phyloP scores from a whole-genome alignment of 352 stramenopile genomes.

The Globisporangium acanthophoron region DNA sequence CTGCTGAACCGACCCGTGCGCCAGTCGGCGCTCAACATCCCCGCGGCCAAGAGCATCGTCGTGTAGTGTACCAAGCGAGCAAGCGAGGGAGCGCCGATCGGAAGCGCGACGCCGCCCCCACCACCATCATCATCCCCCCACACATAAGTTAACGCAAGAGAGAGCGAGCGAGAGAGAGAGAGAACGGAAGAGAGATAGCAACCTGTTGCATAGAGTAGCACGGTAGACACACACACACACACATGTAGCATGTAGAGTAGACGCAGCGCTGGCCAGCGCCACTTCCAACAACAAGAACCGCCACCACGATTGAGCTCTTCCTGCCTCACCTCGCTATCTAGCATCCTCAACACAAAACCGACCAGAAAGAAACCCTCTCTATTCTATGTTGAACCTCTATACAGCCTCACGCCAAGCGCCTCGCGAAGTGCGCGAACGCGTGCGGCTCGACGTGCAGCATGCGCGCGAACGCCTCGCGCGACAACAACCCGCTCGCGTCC shows the following conservation, averaged over 20 bases:
- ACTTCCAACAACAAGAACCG: too few relatives aligned
- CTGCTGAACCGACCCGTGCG: constrained; percentile 70
- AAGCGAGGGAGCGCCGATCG: not conserved
- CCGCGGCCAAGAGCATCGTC: constrained; percentile 62
- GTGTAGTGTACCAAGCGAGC: constrained; percentile 22
- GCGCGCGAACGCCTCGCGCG: constrained; percentile 32
- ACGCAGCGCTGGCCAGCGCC: not conserved
- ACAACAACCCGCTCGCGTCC: constrained; percentile 28
- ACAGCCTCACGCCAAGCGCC: constrained; percentile 15
- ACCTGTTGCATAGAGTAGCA: not conserved
- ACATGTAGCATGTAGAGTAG: not conserved
- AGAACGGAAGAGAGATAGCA: not conserved
- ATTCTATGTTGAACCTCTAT: not conserved
- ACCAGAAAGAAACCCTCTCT: too few relatives aligned
- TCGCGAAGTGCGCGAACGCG: constrained; percentile 48
- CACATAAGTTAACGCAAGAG: too few relatives aligned
- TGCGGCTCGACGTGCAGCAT: constrained; percentile 45
- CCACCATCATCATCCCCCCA: too few relatives aligned
- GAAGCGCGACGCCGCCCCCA: not conserved
- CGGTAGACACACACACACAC: not conserved
- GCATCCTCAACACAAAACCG: too few relatives aligned
- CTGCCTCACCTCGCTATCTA: too few relatives aligned
- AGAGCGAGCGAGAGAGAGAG: too few relatives aligned
- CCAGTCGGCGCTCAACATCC: constrained; percentile 59
- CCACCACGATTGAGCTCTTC: too few relatives aligned